Evolutionary conservation across 2,329 filamentous ascomycete genomes (phyloP), one percentile per base, ranked within the genome.

Genomic region (Neonectria punicea): DNA sequence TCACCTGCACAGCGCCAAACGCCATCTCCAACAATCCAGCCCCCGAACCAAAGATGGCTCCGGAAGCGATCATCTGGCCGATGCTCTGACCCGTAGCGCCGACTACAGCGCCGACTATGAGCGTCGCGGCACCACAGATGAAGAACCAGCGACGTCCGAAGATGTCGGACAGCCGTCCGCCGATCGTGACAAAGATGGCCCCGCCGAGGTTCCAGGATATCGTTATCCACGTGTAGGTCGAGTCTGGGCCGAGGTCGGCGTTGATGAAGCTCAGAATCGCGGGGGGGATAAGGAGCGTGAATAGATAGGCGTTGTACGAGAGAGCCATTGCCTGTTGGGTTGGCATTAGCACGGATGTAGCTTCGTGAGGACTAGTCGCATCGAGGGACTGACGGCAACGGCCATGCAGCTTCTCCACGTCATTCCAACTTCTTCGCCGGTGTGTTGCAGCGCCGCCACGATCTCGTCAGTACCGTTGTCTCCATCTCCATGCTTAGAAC

Each of bases 91-190:
- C 80, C 1, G 78, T 81, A 0, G 80, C 80, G 4, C 80, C 79
- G 14, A 82, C 76, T 30, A 82, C 76, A 22, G 74, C 75, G 9
- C 80, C 80, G 30, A 78, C 65, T 30, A 80, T 74, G 25, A 76
- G 73, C 11, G 78, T 71, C 14, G 73, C 41, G 14, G 78, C 75
- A 6, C 80, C 80, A 0, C 74, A 72, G 28, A 80, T 74, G 58
- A 80, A 75, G 67, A 80, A 80, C 67, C 75, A 81, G 18, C 79
- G 75, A 14, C 79, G 67, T 7, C 80, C 80, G 41, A 81, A 82
- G 28, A 82, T 79, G 64, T 82, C 80, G 2, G 77, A 78, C 1
- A 82, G 69, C 28, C 80, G 75, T 6, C 76, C 76, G 11, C 75
- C 75, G 16, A 80, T 73, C 9, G 76, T 76, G 32, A 80, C 75